Conservation (phyloP, 2,329 filamentous ascomycete species). For the Alternaria sp. region DNA sequence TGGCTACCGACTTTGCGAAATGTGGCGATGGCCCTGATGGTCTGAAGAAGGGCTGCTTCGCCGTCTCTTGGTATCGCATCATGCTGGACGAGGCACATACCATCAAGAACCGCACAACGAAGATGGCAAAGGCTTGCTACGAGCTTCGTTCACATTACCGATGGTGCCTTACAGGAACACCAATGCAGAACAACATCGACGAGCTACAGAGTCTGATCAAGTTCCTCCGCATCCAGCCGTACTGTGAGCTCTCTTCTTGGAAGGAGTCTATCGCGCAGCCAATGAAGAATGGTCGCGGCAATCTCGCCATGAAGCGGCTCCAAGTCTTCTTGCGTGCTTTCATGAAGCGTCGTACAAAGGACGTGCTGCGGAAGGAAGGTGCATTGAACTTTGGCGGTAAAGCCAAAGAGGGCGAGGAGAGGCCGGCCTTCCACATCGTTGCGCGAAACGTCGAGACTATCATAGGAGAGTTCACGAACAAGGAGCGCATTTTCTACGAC, state of each 20-base stretch:
- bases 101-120: slow-evolving; percentile 97
- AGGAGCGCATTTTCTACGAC: slow-evolving; percentile 85
- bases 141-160: slow-evolving; percentile 84
- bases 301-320: slow-evolving; percentile 84
- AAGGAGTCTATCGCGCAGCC: slow-evolving; percentile 88
- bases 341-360: slow-evolving; percentile 98
- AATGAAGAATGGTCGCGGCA: slow-evolving; percentile 87
- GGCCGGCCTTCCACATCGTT: slow-evolving; percentile 84
- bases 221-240: slow-evolving; percentile 91
- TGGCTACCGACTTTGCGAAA: slow-evolving; percentile 86
- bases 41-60: slow-evolving; percentile 82
- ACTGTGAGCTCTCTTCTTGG: slow-evolving; percentile 85
- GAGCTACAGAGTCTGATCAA: slow-evolving; percentile 93
- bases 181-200: slow-evolving; percentile 97
- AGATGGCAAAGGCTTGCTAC: slow-evolving; percentile 90
- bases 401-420: slow-evolving; percentile 60
- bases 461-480: slow-evolving; percentile 75
- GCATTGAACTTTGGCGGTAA: slow-evolving; percentile 80
- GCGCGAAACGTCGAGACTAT: slow-evolving; percentile 87
- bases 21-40: slow-evolving; percentile 67
- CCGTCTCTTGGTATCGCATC: slow-evolving; percentile 91
- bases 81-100: slow-evolving; percentile 97
- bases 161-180: slow-evolving; percentile 96
- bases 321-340: slow-evolving; percentile 87
- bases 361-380: slow-evolving; percentile 88